Evolutionary conservation across 2,329 filamentous ascomycete genomes (phyloP), one percentile per base, ranked within the genome.

Genomic region (Davidsoniella eucalypti): DNA sequence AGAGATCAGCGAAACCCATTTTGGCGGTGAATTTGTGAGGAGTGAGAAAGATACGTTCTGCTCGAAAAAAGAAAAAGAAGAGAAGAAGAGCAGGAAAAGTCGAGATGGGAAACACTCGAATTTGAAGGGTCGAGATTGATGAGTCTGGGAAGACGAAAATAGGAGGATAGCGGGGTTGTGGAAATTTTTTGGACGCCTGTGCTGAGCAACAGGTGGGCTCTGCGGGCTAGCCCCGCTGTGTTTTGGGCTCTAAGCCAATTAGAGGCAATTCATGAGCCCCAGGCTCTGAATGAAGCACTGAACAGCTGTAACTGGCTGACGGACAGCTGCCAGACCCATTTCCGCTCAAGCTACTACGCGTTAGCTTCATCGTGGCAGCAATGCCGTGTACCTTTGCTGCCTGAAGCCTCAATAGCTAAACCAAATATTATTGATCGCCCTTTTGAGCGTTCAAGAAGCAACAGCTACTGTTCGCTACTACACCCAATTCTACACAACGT

Each of bases 1-100:
- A 63, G 61, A 84, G 69, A 65, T 83, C 78, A 65, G 73, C 69
- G 73, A 83, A 83, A 66, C 80, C 79, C 80, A 84, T 84, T 60
- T 63, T 76, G 63, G 60, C 54, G 55, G 55, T 57, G 38, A 60
- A 56, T 58, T 57, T 59, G 55, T 49, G 56, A 52, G 50, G 50
- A 50, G 52, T 53, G 51, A 55, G 52, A 54, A 56, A 49, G 42
- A 43, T 33, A 49, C 51, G 36, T 52, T 53, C 48, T 51, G 51
- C 50, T 53, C 51, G 52, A 53, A 51, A 54, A 51, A 52, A 52
- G 49, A 50, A 52, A 46, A 50, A 55, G 52, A 58, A 50, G 52
- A 55, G 55, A 57, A 48, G 55, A 45, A 54, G 46, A 51, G 53
- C 29, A 58, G 52, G 40, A 54, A 47, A 56, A 53, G 52, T 53